Evolutionary conservation across 495 filamentous ascomycete species (phyloP).

Genomic region (Penicillium silybi): DNA sequence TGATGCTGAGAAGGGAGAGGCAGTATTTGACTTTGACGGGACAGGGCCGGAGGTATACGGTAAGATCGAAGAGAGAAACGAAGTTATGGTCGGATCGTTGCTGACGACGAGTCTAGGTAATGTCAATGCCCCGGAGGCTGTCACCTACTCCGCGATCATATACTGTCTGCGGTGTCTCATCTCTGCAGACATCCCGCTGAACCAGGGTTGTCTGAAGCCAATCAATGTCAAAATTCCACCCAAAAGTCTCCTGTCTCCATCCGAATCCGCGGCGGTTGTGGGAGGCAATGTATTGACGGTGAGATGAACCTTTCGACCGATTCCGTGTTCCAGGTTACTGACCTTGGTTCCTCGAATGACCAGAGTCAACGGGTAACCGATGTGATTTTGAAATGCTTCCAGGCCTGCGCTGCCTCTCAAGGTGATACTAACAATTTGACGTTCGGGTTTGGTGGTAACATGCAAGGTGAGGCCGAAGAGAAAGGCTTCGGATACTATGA

Average conservation of each 20-base stretch:
- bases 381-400: slow-evolving; percentile 81
- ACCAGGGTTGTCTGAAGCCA: slow-evolving; percentile 88
- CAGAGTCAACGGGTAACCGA: slow-evolving; percentile 75
- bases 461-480: slow-evolving; percentile 16
- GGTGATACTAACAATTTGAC: slow-evolving; percentile 78
- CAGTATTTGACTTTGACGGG: slow-evolving; percentile 78
- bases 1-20: slow-evolving; percentile 74
- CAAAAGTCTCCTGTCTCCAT: slow-evolving; percentile 74
- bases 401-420: slow-evolving; percentile 81
- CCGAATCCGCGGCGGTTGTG: slow-evolving; percentile 74
- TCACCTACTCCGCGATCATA: slow-evolving; percentile 90
- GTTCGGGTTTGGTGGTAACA: slow-evolving; percentile 40
- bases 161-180: slow-evolving; percentile 90
- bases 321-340: neutral
- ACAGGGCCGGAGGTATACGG: slow-evolving; percentile 88
- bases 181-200: slow-evolving; percentile 85
- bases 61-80: neutral
- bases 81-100: neutral
- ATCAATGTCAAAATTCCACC: slow-evolving; percentile 78
- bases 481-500: slow-evolving; percentile 89
- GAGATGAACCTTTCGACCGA: neutral
- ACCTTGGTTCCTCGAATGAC: neutral
- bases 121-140: slow-evolving; percentile 87
- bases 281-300: slow-evolving; percentile 83
- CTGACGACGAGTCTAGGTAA: slow-evolving; percentile 49